These are phyloP conservation scores for Aspergillus sp. DNA, from an alignment of 2,329 filamentous ascomycete genomes.

Conservation along the genomic window DNA sequence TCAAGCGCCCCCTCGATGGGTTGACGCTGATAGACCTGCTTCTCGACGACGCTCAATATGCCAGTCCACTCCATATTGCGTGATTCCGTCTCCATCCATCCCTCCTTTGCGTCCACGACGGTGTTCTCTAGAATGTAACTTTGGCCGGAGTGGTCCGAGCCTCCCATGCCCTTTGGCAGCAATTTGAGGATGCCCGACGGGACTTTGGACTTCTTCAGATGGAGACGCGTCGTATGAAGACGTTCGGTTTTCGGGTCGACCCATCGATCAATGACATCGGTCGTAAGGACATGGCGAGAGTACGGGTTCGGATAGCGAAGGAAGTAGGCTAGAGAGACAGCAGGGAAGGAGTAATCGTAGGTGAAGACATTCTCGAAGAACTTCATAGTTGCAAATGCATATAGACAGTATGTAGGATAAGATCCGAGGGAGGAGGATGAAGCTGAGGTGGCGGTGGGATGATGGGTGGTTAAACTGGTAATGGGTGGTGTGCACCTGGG, in stretches of 20 bases:
- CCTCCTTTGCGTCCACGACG: slow-evolving; percentile 60
- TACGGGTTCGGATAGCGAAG: slow-evolving; percentile 69
- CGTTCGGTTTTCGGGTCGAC: slow-evolving; percentile 60
- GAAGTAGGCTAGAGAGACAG: slow-evolving; percentile 67
- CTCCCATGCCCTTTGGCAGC: slow-evolving; percentile 59
- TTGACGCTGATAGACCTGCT: slow-evolving; percentile 56
- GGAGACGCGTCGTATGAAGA: slow-evolving; percentile 61
- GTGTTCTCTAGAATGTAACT: slow-evolving; percentile 64
- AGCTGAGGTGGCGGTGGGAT: slow-evolving; percentile 8
- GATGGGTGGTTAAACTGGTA: not conserved
- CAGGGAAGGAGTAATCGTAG: slow-evolving; percentile 65
- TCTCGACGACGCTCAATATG: slow-evolving; percentile 63
- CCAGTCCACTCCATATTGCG: slow-evolving; percentile 67
- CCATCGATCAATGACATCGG: slow-evolving; percentile 64
- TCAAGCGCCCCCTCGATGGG: slow-evolving; percentile 21
- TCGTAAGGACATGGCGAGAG: slow-evolving; percentile 63
- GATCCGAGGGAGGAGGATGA: not conserved
- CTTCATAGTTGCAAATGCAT: slow-evolving; percentile 46
- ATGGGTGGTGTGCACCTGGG: slow-evolving; percentile 4
- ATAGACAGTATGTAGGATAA: slow-evolving; percentile 4
- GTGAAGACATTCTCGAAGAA: slow-evolving; percentile 57
- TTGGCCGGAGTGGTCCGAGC: slow-evolving; percentile 58
- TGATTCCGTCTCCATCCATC: slow-evolving; percentile 66
- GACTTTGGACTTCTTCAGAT: slow-evolving; percentile 63
- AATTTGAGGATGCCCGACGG: slow-evolving; percentile 61